Conservation (phyloP, 306 rosid genomes). For the Trifolium dubium region DNA sequence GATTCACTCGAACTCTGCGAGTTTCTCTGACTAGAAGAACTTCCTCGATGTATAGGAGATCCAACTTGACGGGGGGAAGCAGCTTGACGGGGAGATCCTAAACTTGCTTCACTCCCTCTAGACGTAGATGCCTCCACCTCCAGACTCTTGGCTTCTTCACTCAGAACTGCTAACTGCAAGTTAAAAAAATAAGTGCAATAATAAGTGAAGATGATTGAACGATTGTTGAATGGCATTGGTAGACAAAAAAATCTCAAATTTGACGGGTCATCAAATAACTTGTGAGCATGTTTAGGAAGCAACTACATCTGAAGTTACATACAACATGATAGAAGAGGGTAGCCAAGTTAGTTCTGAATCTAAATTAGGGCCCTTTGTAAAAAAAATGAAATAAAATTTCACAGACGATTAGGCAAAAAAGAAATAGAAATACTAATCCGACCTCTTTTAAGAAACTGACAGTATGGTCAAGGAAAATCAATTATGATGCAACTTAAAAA, state of each 20-base stretch:
- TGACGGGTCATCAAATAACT: conserved; percentile 8
- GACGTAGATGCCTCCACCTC: conserved; percentile 56
- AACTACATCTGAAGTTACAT: conserved; percentile 3
- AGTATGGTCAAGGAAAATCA: conserved; percentile 10
- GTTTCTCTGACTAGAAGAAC: conserved; percentile 38
- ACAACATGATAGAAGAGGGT: conserved; percentile 21
- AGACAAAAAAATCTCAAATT: conserved; percentile 20
- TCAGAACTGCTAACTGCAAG: conserved; percentile 63
- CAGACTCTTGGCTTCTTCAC: conserved; percentile 70
- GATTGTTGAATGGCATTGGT: conserved; percentile 13
- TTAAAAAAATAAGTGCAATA: conserved; percentile 34
- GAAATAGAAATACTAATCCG: conserved; percentile 6
- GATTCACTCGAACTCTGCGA: conserved; percentile 28
- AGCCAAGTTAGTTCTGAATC: conserved; percentile 28
- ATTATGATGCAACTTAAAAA: conserved; percentile 34
- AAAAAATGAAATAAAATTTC: not conserved
- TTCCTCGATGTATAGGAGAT: conserved; percentile 61
- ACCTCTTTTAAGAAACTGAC: not conserved
- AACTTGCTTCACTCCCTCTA: conserved; percentile 60
- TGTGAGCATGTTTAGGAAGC: conserved; percentile 7
- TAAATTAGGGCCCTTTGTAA: conserved; percentile 18
- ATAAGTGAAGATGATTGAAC: conserved; percentile 26
- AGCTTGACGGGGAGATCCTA: conserved; percentile 70
- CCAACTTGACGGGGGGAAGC: conserved; percentile 59
- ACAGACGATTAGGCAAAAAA: not conserved